Evolutionary conservation across 2,329 filamentous ascomycete species (phyloP).

Genomic region (Byssothecium circinans): DNA sequence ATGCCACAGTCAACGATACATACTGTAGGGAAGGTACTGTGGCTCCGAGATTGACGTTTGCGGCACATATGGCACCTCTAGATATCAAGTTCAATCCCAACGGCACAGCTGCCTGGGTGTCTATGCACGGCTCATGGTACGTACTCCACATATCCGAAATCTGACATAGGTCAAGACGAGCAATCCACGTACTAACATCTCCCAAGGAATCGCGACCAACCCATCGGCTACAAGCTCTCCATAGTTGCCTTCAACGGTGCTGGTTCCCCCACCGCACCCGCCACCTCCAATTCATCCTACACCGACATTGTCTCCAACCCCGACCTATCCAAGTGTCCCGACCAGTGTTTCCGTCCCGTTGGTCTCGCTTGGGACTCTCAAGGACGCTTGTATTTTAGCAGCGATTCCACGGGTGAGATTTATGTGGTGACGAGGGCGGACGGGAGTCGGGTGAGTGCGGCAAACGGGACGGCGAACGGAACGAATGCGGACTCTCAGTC

Average conservation of each 20-base stretch:
- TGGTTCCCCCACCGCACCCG: conserved; percentile 48
- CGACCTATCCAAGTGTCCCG: conserved; percentile 57
- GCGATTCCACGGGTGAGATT: conserved; percentile 67
- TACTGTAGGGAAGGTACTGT: conserved; percentile 46
- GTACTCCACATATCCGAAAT: not conserved
- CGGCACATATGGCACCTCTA: conserved; percentile 70
- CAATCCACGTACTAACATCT: conserved; percentile 8
- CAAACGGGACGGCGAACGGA: conserved; percentile 14
- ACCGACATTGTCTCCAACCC: conserved; percentile 59
- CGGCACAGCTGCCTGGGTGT: conserved; percentile 62
- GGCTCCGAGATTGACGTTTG: conserved; percentile 60
- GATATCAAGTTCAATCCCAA: conserved; percentile 69
- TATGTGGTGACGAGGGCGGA: conserved; percentile 52
- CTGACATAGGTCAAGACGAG: not conserved
- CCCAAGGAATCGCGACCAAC: conserved; percentile 49
- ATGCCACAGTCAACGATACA: conserved; percentile 51
- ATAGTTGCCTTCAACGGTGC: conserved; percentile 47
- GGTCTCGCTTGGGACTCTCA: conserved; percentile 56
- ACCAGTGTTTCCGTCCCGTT: conserved; percentile 64
- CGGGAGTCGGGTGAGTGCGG: conserved; percentile 30
- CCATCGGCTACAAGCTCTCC: conserved; percentile 56
- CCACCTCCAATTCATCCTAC: conserved; percentile 53
- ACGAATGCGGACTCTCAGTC: not conserved
- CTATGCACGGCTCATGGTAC: conserved; percentile 72
- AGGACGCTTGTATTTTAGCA: conserved; percentile 63